Evolutionary conservation across 2,329 filamentous ascomycete species (phyloP).

Genomic region (Emergomyces pasteurianus): DNA sequence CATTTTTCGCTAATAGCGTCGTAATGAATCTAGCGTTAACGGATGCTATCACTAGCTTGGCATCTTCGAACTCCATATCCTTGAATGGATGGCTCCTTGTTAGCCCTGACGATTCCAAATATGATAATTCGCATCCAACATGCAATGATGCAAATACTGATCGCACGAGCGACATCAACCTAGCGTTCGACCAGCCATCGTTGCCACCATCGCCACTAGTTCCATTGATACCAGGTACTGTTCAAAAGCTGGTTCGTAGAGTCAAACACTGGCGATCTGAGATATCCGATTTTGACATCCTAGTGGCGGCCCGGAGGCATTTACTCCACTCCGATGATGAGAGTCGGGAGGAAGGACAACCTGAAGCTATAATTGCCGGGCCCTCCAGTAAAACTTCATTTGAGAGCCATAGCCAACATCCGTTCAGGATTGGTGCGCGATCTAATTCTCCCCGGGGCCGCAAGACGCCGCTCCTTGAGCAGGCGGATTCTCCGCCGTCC

Average conservation of each 20-base stretch:
- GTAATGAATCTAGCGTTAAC: constrained; percentile 85
- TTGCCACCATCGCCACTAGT: constrained; percentile 34
- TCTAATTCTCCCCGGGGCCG: constrained; percentile 18
- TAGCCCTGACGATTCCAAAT: constrained; percentile 53
- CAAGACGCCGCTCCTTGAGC: constrained; percentile 9
- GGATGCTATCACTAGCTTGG: constrained; percentile 68
- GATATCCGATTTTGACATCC: constrained; percentile 60
- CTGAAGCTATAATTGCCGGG: background rate
- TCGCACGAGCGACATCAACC: constrained; percentile 17
- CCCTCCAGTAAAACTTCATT: constrained; percentile 1
- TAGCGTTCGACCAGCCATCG: constrained; percentile 33
- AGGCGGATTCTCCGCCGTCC: constrained; percentile 5
- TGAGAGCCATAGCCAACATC: constrained; percentile 5
- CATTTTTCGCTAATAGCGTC: constrained; percentile 80
- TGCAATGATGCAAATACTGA: constrained; percentile 18
- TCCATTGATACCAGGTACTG: constrained; percentile 40
- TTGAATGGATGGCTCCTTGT: constrained; percentile 86
- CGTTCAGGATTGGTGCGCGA: background rate
- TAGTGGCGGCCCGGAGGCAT: constrained; percentile 48
- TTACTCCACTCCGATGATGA: constrained; percentile 26
- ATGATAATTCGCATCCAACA: constrained; percentile 18
- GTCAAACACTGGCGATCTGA: constrained; percentile 49
- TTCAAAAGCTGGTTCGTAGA: constrained; percentile 52
- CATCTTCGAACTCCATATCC: constrained; percentile 70
- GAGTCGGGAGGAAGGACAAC: background rate